phyloP scores from a whole-genome alignment of 805 yeast species.

The Kodamaea jinghongensis region DNA sequence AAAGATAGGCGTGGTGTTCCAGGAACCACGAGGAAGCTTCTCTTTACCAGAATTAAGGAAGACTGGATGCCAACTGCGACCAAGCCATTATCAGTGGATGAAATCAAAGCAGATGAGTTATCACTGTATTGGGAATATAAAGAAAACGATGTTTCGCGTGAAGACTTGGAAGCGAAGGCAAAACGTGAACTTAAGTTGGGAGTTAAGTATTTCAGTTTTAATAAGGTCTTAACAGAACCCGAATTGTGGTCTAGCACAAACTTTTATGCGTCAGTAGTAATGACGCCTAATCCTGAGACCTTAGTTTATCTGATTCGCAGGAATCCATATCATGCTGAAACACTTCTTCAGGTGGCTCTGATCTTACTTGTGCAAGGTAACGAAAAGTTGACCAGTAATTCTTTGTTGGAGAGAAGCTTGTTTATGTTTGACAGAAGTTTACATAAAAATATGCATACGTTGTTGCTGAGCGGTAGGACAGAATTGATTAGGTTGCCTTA shows the following conservation, averaged over 20 bases:
- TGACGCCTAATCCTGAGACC: constrained; percentile 78
- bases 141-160: constrained; percentile 28
- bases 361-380: constrained; percentile 77
- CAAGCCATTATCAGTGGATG: constrained; percentile 62
- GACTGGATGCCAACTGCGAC: constrained; percentile 75
- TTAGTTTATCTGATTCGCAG: constrained; percentile 56
- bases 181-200: constrained; percentile 38
- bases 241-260: constrained; percentile 43
- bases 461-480: constrained; percentile 45
- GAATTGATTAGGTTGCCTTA: constrained; percentile 71
- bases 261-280: constrained; percentile 62
- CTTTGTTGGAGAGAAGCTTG: constrained; percentile 71
- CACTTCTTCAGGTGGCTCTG: constrained; percentile 75
- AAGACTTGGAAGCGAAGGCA: constrained; percentile 27
- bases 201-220: constrained; percentile 56
- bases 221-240: constrained; percentile 28
- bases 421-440: constrained; percentile 78
- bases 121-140: constrained; percentile 33
- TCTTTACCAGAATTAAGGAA: constrained; percentile 69
- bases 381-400: constrained; percentile 62
- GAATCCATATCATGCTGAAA: constrained; percentile 73
- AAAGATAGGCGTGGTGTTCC: constrained; percentile 72
- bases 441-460: constrained; percentile 51
- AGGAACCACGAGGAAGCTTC: constrained; percentile 65
- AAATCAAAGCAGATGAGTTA: constrained; percentile 40